A percentile compares a stretch with the other conserved stretches of the same genome.
Evolutionary conservation across 129 eudicot species (phyloP).

Genomic region (Tagetes patula): DNA sequence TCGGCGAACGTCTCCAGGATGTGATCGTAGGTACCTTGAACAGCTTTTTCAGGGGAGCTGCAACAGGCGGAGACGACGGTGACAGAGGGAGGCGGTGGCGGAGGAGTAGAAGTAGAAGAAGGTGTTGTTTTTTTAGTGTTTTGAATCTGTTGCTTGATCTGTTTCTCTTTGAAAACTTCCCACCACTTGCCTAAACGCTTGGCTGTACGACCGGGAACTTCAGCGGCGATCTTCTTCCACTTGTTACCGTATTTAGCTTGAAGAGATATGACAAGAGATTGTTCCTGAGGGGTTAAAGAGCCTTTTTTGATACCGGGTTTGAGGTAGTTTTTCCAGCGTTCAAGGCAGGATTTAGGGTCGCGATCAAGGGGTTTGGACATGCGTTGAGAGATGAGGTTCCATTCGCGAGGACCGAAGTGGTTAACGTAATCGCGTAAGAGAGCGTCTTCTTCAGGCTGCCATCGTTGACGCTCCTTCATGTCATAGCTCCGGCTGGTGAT

Average conservation of each 20-base stretch:
- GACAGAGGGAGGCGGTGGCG: constrained; percentile 20
- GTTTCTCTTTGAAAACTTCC: constrained; percentile 73
- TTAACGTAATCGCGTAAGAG: constrained; percentile 65
- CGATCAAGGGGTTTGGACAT: constrained; percentile 54
- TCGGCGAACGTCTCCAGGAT: constrained; percentile 65
- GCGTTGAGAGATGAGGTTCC: constrained; percentile 65
- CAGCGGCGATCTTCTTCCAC: constrained; percentile 73
- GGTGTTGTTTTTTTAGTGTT: constrained; percentile 24
- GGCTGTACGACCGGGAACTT: constrained; percentile 71
- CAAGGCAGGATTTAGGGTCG: constrained; percentile 67
- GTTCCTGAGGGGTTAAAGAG: constrained; percentile 56
- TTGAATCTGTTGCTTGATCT: constrained; percentile 44
- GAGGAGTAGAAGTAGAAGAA: constrained; percentile 4
- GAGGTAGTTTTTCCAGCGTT: constrained; percentile 68
- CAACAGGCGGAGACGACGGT: constrained; percentile 38
- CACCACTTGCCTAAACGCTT: constrained; percentile 69
- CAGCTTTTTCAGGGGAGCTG: constrained; percentile 47
- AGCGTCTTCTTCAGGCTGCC: constrained; percentile 85
- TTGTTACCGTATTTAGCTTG: constrained; percentile 77
- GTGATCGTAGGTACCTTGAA: constrained; percentile 63
- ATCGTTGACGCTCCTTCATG: constrained; percentile 72
- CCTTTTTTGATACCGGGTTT: constrained; percentile 69
- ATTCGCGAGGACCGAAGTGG: constrained; percentile 59
- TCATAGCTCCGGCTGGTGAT: constrained; percentile 23
- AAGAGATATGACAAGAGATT: constrained; percentile 50